phyloP scores from a whole-genome alignment of 805 yeast species.

The Candida fluviatilis region DNA sequence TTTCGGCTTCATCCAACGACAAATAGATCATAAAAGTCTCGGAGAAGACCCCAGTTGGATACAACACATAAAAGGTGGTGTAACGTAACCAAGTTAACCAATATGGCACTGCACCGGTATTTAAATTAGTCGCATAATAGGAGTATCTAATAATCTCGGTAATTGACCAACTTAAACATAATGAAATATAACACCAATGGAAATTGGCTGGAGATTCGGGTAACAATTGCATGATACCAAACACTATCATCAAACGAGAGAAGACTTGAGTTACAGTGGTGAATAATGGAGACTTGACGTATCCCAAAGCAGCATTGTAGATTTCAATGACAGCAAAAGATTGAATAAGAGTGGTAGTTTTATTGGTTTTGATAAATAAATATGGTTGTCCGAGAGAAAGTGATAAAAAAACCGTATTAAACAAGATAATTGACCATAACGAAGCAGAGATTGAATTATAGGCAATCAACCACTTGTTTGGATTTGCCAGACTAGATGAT shows the following conservation, averaged over 20 bases:
- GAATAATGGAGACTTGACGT: conserved; percentile 78
- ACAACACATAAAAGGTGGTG: conserved; percentile 74
- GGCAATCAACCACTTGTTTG: conserved; percentile 36
- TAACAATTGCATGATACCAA: conserved; percentile 74
- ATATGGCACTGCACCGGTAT: conserved; percentile 49
- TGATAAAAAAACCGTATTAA: conserved; percentile 35
- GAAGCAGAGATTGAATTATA: conserved; percentile 41
- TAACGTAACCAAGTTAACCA: conserved; percentile 72
- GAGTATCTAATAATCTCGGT: conserved; percentile 91
- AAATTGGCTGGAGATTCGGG: conserved; percentile 66
- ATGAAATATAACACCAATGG: conserved; percentile 59
- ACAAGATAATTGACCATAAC: conserved; percentile 38
- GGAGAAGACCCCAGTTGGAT: conserved; percentile 89
- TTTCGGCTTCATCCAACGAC: conserved; percentile 67
- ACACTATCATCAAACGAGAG: conserved; percentile 75
- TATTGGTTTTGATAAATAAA: conserved; percentile 56
- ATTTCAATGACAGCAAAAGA: conserved; percentile 78
- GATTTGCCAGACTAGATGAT: conserved; percentile 8
- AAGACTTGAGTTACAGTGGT: conserved; percentile 87
- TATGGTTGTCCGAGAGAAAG: conserved; percentile 55
- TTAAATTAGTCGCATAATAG: conserved; percentile 71
- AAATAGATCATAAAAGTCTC: conserved; percentile 69
- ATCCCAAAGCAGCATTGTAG: conserved; percentile 69
- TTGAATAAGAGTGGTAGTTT: conserved; percentile 64
- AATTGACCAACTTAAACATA: conserved; percentile 83